Percentiles rank a stretch among this genome's conserved stretches.
Evolutionary conservation across 768 basidiomycete species (phyloP).

Genomic region (Lentinus brumalis): DNA sequence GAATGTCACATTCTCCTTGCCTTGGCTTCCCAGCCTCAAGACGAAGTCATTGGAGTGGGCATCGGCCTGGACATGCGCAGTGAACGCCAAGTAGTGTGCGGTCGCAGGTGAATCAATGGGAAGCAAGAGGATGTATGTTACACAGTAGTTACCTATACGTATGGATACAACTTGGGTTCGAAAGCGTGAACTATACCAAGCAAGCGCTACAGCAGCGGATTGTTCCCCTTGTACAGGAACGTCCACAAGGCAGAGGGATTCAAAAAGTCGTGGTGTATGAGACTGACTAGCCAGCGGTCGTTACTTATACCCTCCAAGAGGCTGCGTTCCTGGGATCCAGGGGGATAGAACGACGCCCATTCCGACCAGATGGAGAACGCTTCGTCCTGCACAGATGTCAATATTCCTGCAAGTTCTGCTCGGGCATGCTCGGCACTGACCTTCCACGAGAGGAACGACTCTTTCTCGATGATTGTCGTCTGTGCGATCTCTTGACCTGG

Average conservation of each 20-base stretch:
- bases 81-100: no score
- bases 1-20: no score
- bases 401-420: background rate
- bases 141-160: slow-evolving; percentile 1
- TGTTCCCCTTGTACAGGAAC: slow-evolving; percentile 60
- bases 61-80: no score
- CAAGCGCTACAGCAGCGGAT: slow-evolving; percentile 5
- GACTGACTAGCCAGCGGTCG: slow-evolving; percentile 85
- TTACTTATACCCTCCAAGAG: slow-evolving; percentile 74
- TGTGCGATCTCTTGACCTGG: slow-evolving; percentile 95
- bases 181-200: background rate
- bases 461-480: slow-evolving; percentile 93
- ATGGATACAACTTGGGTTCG: background rate
- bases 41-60: no score
- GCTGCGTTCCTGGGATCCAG: slow-evolving; percentile 67
- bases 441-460: slow-evolving; percentile 97
- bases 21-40: no score
- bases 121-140: background rate
- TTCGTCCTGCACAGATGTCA: slow-evolving; percentile 66
- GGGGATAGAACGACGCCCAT: slow-evolving; percentile 88
- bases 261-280: slow-evolving; percentile 94
- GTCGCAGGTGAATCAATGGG: no score
- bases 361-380: slow-evolving; percentile 95
- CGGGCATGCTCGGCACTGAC: slow-evolving; percentile 42
- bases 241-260: slow-evolving; percentile 77